Evolutionary conservation across 2,329 filamentous ascomycete species (phyloP), one percentile per base, ranked within the genome.

Genomic region (Fusarium sp.): DNA sequence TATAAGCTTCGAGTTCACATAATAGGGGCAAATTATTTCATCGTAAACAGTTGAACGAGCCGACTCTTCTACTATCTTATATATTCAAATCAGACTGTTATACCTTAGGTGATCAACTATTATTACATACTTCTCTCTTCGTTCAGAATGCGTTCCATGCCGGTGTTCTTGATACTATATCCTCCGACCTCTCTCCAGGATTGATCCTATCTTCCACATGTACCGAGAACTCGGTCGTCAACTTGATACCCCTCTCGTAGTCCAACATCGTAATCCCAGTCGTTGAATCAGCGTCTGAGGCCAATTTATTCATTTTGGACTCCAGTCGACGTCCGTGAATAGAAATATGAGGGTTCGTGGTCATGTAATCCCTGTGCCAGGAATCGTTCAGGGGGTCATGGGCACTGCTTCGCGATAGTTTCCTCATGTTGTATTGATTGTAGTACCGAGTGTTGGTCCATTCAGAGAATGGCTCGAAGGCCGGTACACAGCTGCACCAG

Each of bases 401-500:
- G 4, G 53, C 60, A 6, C 69, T 62, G 23, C 58, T 59, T 29
- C 66, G 56, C 1, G 71, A 70, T 17, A 67, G 48, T 42, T 74
- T 74, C 36, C 62, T 64, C 31, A 68, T 64, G 7, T 31, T 69
- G 51, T 67, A 66, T 14, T 61, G 42, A 59, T 55, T 20, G 21
- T 49, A 53, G 29, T 46, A 64, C 20, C 54, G 58, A 7, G 60
- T 48, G 25, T 63, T 52, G 51, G 59, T 40, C 35, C 52, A 15
- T 41, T 79, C 76, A 9, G 80, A 58, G 17, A 81, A 56, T 4
- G 79, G 78, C 37, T 81, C 79, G 13, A 82, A 63, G 4, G 80
- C 74, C 6, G 80, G 79, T 37, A 81, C 78, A 60, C 79, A 82
- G 14, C 75, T 74, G 43, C 79, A 78, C 80, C 80, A 82, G 29